These are phyloP conservation scores for Vigna mungo DNA, from an alignment of 306 rosid genomes.

Conservation along the genomic window DNA sequence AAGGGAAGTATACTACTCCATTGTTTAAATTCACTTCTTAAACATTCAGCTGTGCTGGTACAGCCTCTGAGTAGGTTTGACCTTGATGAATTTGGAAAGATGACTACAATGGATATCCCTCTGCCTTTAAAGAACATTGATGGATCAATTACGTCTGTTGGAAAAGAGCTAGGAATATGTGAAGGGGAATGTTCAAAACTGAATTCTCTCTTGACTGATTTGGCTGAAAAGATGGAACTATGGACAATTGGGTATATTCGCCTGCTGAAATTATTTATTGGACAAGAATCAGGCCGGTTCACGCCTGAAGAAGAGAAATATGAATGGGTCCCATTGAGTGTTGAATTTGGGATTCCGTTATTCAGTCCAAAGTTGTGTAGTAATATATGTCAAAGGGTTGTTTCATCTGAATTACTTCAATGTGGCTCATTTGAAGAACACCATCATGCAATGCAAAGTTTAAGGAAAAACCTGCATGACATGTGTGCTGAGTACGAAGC, in stretches of 20 bases:
- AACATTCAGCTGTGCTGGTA: conserved; percentile 89
- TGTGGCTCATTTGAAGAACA: conserved; percentile 72
- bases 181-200: conserved; percentile 70
- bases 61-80: conserved; percentile 88
- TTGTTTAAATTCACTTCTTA: conserved; percentile 89
- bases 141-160: conserved; percentile 71
- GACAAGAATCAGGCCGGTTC: conserved; percentile 60
- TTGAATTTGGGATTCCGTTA: conserved; percentile 94
- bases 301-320: conserved; percentile 60
- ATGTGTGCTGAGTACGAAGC: conserved; percentile 89
- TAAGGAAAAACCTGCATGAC: conserved; percentile 79
- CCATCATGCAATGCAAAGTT: conserved; percentile 79
- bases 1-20: conserved; percentile 85
- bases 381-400: conserved; percentile 78
- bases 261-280: conserved; percentile 75
- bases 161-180: conserved; percentile 67
- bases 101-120: conserved; percentile 84
- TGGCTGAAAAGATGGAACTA: conserved; percentile 76
- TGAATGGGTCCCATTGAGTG: conserved; percentile 96
- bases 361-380: conserved; percentile 87
- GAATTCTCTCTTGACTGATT: conserved; percentile 61
- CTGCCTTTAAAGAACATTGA: conserved; percentile 87
- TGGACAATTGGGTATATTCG: conserved; percentile 94
- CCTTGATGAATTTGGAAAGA: conserved; percentile 77
- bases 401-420: conserved; percentile 86